Base-by-base conservation (phyloP, 768 basidiomycete species). In the Hypholoma fasciculare region DNA sequence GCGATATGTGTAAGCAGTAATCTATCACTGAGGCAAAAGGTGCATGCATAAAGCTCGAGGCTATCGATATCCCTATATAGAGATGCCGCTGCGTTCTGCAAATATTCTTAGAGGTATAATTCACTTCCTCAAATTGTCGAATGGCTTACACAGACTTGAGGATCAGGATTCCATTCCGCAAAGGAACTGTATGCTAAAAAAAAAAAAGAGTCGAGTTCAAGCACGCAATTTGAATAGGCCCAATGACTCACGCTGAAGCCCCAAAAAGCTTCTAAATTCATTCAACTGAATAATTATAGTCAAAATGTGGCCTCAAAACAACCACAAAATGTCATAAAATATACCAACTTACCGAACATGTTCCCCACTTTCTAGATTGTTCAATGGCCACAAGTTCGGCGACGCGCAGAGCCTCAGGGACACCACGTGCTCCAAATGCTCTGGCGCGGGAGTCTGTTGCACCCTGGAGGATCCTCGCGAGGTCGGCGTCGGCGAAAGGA, bases 361-460 rank as follows among this genome's bases (percentile, higher is more conserved):
- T 75, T 34, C 84, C 84, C 84, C 85, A 86, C 7, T 60, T 58
- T 40, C 86, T 69, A 2, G 80, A 76, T 67, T 85, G 83, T 47
- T 74, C 68, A 42, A 87, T 85, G 1, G 78, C 80, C 71, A 86
- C 69, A 13, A 85, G 78, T 65, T 87, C 86, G 23, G 85, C 73
- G 40, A 83, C 65, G 12, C 81, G 69, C 60, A 86, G 64, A 3
- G 74, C 77, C 2, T 64, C 67, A 0, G 84, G 82, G 0, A 78
- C 79, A 3, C 79, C 78, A 2, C 78, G 77, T n/a, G 77, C 82
- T 23, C 80, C 57, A 20, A 49, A 64, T 0, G 51, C 52, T 46
- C 58, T 52, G 2, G 60, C 63, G 16, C 58, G 60, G n/a, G 36
- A 61, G 37, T 61, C 52, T 7, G 56, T 64, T 0, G 63, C 63